These are phyloP conservation scores for Plasmodium chabaudi DNA, from an alignment of 169 alveolate genomes.

Conservation along the genomic window DNA sequence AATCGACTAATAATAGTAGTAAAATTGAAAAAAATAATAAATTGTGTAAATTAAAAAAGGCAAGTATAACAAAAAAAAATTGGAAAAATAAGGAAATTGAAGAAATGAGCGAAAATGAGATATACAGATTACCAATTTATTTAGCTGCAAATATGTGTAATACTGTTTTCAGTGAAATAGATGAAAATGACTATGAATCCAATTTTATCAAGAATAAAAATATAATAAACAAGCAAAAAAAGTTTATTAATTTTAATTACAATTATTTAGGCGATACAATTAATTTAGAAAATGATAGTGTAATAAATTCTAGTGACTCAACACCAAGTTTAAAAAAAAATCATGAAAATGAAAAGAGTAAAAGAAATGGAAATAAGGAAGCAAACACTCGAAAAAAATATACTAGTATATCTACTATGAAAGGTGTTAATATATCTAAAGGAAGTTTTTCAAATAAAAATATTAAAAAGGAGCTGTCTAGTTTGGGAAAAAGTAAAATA, in stretches of 20 bases:
- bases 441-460: constrained; percentile 16
- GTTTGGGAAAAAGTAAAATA: constrained; percentile 1
- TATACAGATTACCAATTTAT: neutral
- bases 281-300: constrained; percentile 34
- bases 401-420: constrained; percentile 9
- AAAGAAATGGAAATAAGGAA: neutral
- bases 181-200: neutral
- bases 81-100: neutral
- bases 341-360: neutral
- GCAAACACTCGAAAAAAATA: neutral
- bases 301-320: constrained; percentile 31
- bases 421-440: neutral
- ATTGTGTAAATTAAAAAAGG: neutral
- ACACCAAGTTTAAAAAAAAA: constrained; percentile 8
- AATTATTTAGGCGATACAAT: constrained; percentile 8
- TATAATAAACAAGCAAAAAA: constrained; percentile 1
- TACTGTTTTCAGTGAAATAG: neutral
- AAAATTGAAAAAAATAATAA: neutral
- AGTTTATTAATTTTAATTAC: constrained; percentile 4
- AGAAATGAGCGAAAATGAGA: no score
- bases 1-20: neutral
- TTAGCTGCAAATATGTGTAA: constrained; percentile 8
- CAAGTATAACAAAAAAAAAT: neutral
- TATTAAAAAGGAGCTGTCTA: neutral
- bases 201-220: constrained; percentile 12